These are phyloP conservation scores for Tolypocladium guangdongense DNA, from an alignment of 2,329 filamentous ascomycete species.

Conservation along the genomic window DNA sequence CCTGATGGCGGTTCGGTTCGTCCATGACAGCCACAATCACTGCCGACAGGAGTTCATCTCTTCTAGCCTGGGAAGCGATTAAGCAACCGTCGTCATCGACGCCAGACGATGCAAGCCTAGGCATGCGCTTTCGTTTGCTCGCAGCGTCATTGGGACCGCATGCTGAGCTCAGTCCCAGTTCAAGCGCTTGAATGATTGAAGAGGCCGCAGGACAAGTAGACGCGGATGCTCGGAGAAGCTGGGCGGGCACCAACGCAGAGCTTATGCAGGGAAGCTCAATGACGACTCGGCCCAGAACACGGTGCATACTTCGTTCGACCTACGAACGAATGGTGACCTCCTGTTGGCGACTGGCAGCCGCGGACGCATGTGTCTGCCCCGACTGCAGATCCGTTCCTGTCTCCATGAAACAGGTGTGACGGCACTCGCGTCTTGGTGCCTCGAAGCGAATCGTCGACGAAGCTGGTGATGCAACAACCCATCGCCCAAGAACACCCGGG, in stretches of 20 bases:
- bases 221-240: neutral
- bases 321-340: neutral
- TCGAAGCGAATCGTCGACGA: neutral
- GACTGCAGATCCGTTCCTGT: neutral
- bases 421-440: neutral
- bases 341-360: no score
- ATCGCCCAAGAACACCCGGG: neutral
- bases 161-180: neutral
- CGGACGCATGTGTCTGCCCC: neutral
- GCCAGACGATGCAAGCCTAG: neutral
- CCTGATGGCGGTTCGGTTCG: neutral
- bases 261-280: neutral
- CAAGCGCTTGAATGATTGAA: neutral
- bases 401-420: neutral
- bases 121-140: neutral
- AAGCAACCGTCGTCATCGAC: neutral
- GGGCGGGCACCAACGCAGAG: neutral
- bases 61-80: neutral
- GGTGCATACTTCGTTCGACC: no score
- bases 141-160: no score
- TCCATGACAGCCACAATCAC: neutral
- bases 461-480: neutral
- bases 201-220: neutral
- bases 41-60: neutral
- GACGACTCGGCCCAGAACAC: neutral